Percentiles rank a stretch among this genome's conserved stretches.
Conservation (phyloP, 192 early-diverging fungal species). For the Pilobolus umbonatus region DNA sequence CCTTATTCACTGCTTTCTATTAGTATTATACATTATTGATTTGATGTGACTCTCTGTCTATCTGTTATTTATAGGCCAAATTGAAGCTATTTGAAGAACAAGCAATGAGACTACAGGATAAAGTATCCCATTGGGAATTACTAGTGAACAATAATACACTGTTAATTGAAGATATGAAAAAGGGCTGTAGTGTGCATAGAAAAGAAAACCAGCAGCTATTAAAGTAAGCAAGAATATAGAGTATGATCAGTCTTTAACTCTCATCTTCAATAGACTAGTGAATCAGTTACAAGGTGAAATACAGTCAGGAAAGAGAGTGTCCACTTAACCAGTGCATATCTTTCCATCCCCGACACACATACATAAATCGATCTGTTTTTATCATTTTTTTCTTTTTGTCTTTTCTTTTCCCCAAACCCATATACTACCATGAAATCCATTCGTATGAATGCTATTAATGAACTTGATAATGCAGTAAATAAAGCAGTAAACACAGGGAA, state of each 20-base stretch:
- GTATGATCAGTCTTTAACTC: neutral
- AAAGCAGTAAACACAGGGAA: conserved; percentile 15
- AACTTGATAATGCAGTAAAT: conserved; percentile 32
- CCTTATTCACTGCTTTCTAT: neutral
- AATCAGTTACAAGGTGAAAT: conserved; percentile 14
- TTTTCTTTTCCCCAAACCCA: neutral
- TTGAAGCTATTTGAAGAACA: conserved; percentile 9
- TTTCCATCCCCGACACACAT: neutral
- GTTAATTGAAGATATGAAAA: conserved; percentile 13
- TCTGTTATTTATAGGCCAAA: neutral
- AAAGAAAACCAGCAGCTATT: conserved; percentile 16
- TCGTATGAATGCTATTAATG: conserved; percentile 22
- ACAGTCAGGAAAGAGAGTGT: neutral
- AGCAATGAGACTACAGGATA: conserved; percentile 1
- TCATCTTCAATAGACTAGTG: conserved; percentile 2
- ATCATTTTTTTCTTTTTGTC: neutral
- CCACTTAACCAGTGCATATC: no score
- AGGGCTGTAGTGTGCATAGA: conserved; percentile 1
- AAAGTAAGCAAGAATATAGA: neutral
- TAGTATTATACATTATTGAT: conserved; percentile 19
- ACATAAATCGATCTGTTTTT: neutral
- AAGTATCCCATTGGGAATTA: conserved; percentile 11
- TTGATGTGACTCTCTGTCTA: neutral
- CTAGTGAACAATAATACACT: conserved; percentile 4
- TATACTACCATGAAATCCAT: conserved; percentile 27